phyloP scores from a whole-genome alignment of 108 stramenopile species.

The Epithemia pelagica region DNA sequence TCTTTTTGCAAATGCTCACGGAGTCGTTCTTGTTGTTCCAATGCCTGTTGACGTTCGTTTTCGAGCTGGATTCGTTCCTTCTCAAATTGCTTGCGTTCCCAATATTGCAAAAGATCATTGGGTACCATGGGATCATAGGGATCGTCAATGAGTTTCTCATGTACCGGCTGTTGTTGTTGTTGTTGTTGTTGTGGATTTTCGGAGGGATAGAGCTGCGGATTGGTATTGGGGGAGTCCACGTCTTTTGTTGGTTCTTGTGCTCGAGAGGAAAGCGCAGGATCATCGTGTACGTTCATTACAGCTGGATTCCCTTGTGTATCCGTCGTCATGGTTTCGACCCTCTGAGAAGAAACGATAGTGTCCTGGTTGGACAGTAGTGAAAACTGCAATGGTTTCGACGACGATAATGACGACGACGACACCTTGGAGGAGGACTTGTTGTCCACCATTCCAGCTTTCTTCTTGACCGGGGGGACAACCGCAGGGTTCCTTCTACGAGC shows the following conservation, averaged over 20 bases:
- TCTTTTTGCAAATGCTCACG: slow-evolving; percentile 53
- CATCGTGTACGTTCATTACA: background rate
- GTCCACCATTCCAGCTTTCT: background rate
- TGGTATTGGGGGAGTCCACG: background rate
- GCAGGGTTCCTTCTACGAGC: background rate
- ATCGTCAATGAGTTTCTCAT: slow-evolving; percentile 38
- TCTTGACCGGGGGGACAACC: background rate
- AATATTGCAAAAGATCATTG: slow-evolving; percentile 76
- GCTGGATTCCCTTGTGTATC: no score
- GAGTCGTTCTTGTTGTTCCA: slow-evolving; percentile 49
- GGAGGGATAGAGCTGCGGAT: slow-evolving; percentile 2
- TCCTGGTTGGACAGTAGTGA: background rate
- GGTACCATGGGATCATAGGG: slow-evolving; percentile 71
- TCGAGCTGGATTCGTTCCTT: slow-evolving; percentile 38
- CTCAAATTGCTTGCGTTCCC: slow-evolving; percentile 45
- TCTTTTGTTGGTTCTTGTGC: background rate
- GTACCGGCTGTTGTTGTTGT: slow-evolving; percentile 7
- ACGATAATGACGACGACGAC: background rate
- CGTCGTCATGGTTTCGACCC: background rate
- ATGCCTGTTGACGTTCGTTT: slow-evolving; percentile 30
- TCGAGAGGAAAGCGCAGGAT: background rate
- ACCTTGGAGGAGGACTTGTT: background rate
- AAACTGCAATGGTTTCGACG: no score
- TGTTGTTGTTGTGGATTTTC: slow-evolving; percentile 5
- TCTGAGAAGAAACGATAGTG: background rate